A percentile compares a stretch with the other conserved stretches of the same genome.
Evolutionary conservation across 768 basidiomycete genomes (phyloP).

Genomic region (Mycena albidolilacea): DNA sequence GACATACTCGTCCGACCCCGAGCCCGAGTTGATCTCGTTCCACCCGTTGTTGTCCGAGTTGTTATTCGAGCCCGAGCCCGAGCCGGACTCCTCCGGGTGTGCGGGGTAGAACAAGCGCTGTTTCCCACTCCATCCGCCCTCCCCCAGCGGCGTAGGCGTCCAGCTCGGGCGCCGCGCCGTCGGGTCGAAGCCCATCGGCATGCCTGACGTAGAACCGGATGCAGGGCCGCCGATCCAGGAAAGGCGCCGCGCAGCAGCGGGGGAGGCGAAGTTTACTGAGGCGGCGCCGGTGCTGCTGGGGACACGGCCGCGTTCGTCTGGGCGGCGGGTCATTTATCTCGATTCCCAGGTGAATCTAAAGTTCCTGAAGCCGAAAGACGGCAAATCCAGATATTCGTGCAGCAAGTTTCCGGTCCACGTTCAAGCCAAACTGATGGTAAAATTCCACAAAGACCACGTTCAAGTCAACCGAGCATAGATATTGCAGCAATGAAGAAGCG

Average conservation of each 20-base stretch:
- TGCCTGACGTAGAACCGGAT: neutral
- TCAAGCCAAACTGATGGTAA: no score
- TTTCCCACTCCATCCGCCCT: neutral
- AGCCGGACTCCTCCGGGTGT: constrained; percentile 9
- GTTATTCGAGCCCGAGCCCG: neutral
- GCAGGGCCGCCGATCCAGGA: constrained; percentile 20
- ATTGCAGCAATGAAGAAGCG: no score
- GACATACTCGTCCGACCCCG: constrained; percentile 1
- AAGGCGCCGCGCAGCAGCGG: constrained; percentile 11
- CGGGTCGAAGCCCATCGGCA: neutral
- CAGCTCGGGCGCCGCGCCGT: constrained; percentile 33
- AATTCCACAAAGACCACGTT: no score
- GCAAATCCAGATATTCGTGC: neutral
- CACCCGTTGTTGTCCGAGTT: neutral
- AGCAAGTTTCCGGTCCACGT: no score
- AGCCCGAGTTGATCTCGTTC: neutral
- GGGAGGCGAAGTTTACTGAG: constrained; percentile 28
- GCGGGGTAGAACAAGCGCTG: constrained; percentile 22
- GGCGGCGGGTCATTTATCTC: constrained; percentile 7
- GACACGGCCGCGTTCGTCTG: neutral
- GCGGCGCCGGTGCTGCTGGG: neutral
- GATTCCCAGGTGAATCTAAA: neutral
- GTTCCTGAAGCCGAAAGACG: neutral
- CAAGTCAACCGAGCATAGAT: no score
- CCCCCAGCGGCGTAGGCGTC: constrained; percentile 23